Evolutionary conservation across 495 filamentous ascomycete species (phyloP), one percentile per base, ranked within the genome.

Genomic region (Oidiodendron maius): DNA sequence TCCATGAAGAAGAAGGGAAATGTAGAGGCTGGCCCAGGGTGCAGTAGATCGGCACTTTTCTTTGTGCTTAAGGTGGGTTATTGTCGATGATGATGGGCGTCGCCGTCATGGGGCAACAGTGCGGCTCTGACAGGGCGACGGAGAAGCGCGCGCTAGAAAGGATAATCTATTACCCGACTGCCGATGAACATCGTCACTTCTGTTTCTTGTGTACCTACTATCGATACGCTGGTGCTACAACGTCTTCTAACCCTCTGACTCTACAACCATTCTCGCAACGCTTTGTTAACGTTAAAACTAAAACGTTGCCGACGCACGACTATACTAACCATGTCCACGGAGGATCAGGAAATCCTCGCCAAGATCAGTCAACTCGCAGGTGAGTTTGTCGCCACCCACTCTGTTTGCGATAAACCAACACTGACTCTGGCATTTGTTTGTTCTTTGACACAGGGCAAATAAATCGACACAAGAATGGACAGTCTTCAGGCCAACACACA

Each of bases 341-440:
- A 81, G 20, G 51, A 60, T 40, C 79, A 88, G 58, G 84, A 87
- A 57, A 69, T 93, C 37, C 72, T 89, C 60, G 78, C 77, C 44
- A 80, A 76, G 60, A 95, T 95, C 66, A 73, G 81, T 63, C 80
- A 80, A 50, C 71, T 95, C 59, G 81, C 85, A 64, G 82, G 86
- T 88, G 65, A 61, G 75, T 68, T 42, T 18, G 28, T 41, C 24
- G 38, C 36, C 47, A 13, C 25, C 17, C 15, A 18, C 24, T 11
- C 21, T 43, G 28, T 53, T 46, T 57, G 45, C 18, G 11, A 10
- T 11, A 8, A 40, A 17, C 41, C 40, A 22, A 10, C 35, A 21
- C 30, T 51, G 20, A 51, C 20, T 26, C 9, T 54, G 46, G n/a
- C n/a, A n/a, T n/a, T n/a, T n/a, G n/a, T n/a, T n/a, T n/a, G n/a